Conservation (phyloP, 495 filamentous ascomycete species). For the Penicillium fimorum region DNA sequence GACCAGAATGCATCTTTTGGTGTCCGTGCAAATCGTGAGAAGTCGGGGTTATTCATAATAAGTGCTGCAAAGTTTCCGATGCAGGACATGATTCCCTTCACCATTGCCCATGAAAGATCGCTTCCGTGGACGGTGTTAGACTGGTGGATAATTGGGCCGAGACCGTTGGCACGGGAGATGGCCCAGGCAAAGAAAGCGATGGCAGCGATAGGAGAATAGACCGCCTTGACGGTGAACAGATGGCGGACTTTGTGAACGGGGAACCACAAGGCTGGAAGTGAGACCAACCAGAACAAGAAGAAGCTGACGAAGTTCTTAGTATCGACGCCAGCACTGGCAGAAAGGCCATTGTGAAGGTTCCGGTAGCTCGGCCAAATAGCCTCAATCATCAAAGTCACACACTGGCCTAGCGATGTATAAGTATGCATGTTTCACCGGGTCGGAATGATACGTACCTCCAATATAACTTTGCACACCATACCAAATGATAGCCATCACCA, state of each 20-base stretch:
- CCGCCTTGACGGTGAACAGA: conserved; percentile 88
- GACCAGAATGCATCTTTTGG: conserved; percentile 86
- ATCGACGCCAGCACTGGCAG: conserved; percentile 63
- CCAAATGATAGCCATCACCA: conserved; percentile 74
- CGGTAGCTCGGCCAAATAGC: conserved; percentile 74
- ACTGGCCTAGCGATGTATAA: conserved; percentile 49
- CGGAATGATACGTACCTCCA: conserved; percentile 52
- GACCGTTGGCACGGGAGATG: conserved; percentile 75
- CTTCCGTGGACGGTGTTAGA: conserved; percentile 61
- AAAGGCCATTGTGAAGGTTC: conserved; percentile 65
- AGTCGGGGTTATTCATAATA: conserved; percentile 79
- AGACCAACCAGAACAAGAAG: conserved; percentile 79
- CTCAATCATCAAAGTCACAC: conserved; percentile 77
- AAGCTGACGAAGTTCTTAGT: conserved; percentile 77
- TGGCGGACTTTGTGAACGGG: conserved; percentile 64
- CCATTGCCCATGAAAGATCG: conserved; percentile 74
- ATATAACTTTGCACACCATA: conserved; percentile 88
- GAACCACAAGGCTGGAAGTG: conserved; percentile 81
- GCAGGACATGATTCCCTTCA: conserved; percentile 81
- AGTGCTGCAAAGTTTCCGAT: conserved; percentile 94
- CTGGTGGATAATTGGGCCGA: conserved; percentile 83
- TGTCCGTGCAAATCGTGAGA: conserved; percentile 78
- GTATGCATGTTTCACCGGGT: background rate
- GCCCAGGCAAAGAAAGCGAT: conserved; percentile 91
- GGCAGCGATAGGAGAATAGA: conserved; percentile 78